Evolutionary conservation across 129 eudicot genomes (phyloP).

Genomic region (Kitagawia praeruptora): DNA sequence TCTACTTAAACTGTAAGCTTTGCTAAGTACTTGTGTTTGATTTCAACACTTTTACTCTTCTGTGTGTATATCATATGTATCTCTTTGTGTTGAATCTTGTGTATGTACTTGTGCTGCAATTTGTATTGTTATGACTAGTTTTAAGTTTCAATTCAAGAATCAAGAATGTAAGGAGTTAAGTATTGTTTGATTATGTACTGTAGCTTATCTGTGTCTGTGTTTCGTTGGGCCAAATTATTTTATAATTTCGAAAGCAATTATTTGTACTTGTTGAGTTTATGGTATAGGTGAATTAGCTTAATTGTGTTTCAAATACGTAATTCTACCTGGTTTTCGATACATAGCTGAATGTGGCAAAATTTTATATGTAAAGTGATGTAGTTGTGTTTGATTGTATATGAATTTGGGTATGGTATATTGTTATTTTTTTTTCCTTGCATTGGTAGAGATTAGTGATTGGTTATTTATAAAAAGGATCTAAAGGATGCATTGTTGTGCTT

Average conservation of each 20-base stretch:
- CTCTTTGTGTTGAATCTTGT: background rate
- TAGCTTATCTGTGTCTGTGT: too few relatives aligned
- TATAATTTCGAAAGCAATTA: background rate
- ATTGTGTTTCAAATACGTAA: slow-evolving; percentile 11
- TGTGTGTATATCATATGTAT: background rate
- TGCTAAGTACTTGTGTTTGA: background rate
- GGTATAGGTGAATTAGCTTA: slow-evolving; percentile 10
- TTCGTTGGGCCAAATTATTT: too few relatives aligned
- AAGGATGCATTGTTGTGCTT: background rate
- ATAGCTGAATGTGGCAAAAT: background rate
- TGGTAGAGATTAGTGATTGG: background rate
- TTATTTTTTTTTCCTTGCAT: background rate
- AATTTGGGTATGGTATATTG: background rate
- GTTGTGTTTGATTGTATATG: slow-evolving; percentile 10
- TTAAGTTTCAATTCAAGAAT: too few relatives aligned
- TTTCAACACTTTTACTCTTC: background rate
- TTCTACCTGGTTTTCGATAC: background rate
- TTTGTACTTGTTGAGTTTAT: slow-evolving; percentile 11
- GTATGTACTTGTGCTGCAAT: background rate
- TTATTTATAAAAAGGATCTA: background rate
- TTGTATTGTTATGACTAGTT: slow-evolving; percentile 2
- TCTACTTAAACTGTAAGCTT: background rate
- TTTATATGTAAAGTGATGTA: slow-evolving; percentile 8
- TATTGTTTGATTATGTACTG: too few relatives aligned
- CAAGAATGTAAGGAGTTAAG: too few relatives aligned